These are phyloP conservation scores for Hymenoscyphus infarciens DNA, from an alignment of 2,329 filamentous ascomycete genomes.

Conservation along the genomic window DNA sequence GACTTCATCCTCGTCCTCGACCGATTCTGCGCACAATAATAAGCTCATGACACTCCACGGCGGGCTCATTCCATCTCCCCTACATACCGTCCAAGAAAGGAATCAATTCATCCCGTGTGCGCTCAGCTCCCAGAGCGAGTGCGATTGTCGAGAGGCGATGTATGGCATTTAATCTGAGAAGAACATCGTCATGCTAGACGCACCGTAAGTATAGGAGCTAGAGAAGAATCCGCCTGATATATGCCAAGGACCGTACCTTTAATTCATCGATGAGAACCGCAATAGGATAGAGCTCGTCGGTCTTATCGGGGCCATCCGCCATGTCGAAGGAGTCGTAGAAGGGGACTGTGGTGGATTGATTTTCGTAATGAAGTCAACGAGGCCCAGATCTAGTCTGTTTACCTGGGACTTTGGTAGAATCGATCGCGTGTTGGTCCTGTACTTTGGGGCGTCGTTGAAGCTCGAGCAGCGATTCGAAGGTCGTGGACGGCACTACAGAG, in stretches of 20 bases:
- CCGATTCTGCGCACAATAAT: slow-evolving; percentile 68
- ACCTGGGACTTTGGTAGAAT: slow-evolving; percentile 28
- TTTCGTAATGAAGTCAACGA: slow-evolving; percentile 33
- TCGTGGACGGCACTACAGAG: neutral
- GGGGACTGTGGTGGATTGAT: slow-evolving; percentile 29
- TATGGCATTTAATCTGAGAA: slow-evolving; percentile 96
- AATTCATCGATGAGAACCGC: slow-evolving; percentile 99
- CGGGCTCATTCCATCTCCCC: slow-evolving; percentile 1
- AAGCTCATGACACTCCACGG: slow-evolving; percentile 23
- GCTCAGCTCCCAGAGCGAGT: slow-evolving; percentile 89
- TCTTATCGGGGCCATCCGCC: slow-evolving; percentile 85
- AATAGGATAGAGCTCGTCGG: slow-evolving; percentile 99
- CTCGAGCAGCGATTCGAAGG: slow-evolving; percentile 6
- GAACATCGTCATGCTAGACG: slow-evolving; percentile 89
- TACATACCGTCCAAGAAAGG: slow-evolving; percentile 94
- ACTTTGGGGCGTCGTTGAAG: slow-evolving; percentile 5
- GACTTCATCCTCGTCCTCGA: slow-evolving; percentile 98
- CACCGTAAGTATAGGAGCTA: slow-evolving; percentile 22
- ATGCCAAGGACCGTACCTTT: slow-evolving; percentile 63
- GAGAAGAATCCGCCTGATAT: neutral
- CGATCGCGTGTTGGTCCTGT: slow-evolving; percentile 33
- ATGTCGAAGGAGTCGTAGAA: slow-evolving; percentile 54
- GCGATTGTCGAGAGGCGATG: slow-evolving; percentile 97
- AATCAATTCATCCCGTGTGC: slow-evolving; percentile 96
- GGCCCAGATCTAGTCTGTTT: slow-evolving; percentile 32